phyloP scores from a whole-genome alignment of 495 filamentous ascomycete species.

The Penicillium macrosclerotiorum region DNA sequence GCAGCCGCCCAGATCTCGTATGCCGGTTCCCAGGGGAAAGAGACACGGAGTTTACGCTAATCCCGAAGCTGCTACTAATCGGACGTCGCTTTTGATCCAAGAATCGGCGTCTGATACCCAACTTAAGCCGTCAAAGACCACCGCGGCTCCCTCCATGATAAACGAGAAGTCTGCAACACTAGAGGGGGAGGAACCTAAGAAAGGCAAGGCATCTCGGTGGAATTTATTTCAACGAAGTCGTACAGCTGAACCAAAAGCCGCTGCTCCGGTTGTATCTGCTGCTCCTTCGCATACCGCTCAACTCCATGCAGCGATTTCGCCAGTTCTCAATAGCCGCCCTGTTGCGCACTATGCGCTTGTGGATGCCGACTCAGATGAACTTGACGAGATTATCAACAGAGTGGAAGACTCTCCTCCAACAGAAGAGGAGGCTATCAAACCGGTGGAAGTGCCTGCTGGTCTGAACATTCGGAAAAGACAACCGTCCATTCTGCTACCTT shows the following conservation, averaged over 20 bases:
- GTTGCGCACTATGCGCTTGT: conserved; percentile 82
- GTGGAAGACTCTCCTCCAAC: conserved; percentile 49
- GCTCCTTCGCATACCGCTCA: conserved; percentile 20
- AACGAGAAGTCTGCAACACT: background rate
- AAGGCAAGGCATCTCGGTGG: conserved; percentile 52
- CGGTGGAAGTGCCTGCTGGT: conserved; percentile 29
- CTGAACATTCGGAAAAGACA: conserved; percentile 40
- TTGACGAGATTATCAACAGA: conserved; percentile 65
- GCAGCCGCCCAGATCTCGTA: conserved; percentile 11
- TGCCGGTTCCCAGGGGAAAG: conserved; percentile 21
- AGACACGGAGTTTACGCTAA: conserved; percentile 20
- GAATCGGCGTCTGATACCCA: conserved; percentile 20
- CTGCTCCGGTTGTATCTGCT: background rate
- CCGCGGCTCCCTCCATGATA: conserved; percentile 1
- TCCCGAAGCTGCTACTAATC: conserved; percentile 21
- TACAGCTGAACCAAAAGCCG: conserved; percentile 18
- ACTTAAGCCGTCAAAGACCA: conserved; percentile 15
- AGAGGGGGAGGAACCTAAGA: conserved; percentile 23
- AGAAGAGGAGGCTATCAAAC: conserved; percentile 31
- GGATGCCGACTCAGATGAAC: conserved; percentile 67
- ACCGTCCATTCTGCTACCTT: conserved; percentile 54
- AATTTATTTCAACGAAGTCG: conserved; percentile 72
- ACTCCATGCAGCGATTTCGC: conserved; percentile 42
- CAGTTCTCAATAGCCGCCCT: conserved; percentile 36
- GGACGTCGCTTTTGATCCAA: conserved; percentile 29